These are phyloP conservation scores for Apiospora malaysiana DNA, from an alignment of 2,329 filamentous ascomycete genomes.

Conservation along the genomic window DNA sequence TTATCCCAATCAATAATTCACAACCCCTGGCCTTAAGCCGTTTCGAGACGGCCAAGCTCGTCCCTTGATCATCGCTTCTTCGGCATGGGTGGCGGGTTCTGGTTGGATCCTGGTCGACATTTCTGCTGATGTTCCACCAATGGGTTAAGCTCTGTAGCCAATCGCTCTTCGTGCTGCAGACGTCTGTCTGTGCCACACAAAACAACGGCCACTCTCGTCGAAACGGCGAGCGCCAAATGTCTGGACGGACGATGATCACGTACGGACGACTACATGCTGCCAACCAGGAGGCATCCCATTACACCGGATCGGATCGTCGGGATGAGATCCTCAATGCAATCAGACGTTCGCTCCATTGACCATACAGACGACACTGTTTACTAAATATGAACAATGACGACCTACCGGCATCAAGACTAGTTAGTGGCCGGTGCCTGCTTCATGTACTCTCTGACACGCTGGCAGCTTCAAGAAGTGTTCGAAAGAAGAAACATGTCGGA, in stretches of 20 bases:
- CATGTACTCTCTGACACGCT: background rate
- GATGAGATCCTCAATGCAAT: background rate
- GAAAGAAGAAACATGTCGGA: conserved; percentile 14
- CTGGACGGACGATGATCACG: background rate
- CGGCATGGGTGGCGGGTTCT: background rate
- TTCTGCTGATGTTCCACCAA: conserved; percentile 7
- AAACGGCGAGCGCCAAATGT: background rate
- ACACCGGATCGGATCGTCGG: background rate
- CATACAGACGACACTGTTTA: background rate
- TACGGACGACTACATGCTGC: background rate
- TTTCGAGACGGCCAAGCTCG: conserved; percentile 8
- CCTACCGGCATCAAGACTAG: background rate
- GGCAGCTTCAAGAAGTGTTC: conserved; percentile 13
- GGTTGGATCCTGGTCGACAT: background rate
- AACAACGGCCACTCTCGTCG: conserved; percentile 7
- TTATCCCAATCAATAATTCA: conserved; percentile 2
- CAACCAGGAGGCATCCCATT: conserved; percentile 7
- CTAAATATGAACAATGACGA: background rate
- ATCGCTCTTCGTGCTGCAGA: background rate
- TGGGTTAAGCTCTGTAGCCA: background rate
- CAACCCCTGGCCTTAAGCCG: conserved; percentile 1
- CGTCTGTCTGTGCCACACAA: background rate
- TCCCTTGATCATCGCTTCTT: conserved; percentile 1
- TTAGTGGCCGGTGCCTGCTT: background rate
- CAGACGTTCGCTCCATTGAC: background rate